Percentiles rank a stretch among this genome's conserved stretches.
phyloP scores from a whole-genome alignment of 139 green algal genomes.

The Diplosphaera chodatii region DNA sequence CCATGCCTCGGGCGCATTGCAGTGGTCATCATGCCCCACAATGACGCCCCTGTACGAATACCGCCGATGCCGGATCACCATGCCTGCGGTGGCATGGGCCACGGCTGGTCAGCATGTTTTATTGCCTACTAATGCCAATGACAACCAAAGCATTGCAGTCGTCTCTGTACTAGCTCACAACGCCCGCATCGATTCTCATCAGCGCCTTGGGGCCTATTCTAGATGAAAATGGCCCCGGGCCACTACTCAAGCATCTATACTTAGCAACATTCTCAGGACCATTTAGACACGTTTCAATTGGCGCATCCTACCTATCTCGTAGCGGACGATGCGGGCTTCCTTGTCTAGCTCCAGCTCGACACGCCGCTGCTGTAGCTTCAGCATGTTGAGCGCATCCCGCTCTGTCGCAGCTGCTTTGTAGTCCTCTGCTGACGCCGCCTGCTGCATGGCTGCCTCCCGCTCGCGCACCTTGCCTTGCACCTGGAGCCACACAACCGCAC shows the following conservation, averaged over 20 bases:
- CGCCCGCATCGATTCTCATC: no score
- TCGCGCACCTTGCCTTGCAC: background rate
- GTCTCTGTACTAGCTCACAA: no score
- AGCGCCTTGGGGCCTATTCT: no score
- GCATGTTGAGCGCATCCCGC: background rate
- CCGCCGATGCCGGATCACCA: conserved; percentile 3
- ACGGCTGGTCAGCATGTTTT: no score
- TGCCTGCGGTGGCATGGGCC: no score
- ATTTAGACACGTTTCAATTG: no score
- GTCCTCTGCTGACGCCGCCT: background rate
- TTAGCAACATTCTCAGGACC: no score
- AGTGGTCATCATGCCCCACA: conserved; percentile 1
- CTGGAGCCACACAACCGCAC: background rate
- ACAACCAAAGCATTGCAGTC: no score
- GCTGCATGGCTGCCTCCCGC: background rate
- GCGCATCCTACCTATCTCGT: background rate
- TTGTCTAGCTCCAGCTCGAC: background rate
- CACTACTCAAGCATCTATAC: no score
- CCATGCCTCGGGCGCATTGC: conserved; percentile 5
- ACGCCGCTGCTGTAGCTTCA: background rate
- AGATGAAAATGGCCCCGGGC: no score
- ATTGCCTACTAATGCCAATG: no score
- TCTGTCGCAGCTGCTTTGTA: background rate
- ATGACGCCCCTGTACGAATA: conserved; percentile 19
- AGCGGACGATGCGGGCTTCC: background rate